These are phyloP conservation scores for Polygonum maritimum DNA, from an alignment of 148 eudicot genomes.

Conservation along the genomic window DNA sequence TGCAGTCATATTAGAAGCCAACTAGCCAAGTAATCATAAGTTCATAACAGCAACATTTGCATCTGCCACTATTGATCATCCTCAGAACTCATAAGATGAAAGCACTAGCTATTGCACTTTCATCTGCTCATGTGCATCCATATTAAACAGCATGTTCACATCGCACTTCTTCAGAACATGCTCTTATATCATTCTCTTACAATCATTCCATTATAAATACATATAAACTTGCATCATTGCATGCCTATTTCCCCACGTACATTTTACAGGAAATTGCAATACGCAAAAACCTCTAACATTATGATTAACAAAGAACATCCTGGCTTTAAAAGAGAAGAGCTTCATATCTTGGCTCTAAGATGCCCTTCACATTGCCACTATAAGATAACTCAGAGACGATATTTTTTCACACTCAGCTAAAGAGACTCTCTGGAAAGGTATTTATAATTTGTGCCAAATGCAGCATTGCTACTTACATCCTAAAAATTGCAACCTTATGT, in stretches of 20 bases:
- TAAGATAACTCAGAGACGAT: not conserved
- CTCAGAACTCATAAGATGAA: not conserved
- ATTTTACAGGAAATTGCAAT: not conserved
- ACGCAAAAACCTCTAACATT: not conserved
- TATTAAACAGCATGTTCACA: not conserved
- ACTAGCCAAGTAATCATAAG: not conserved
- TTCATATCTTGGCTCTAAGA: not conserved
- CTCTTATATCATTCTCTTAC: not conserved
- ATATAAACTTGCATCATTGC: not conserved
- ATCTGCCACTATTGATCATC: not conserved
- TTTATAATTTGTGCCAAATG: not conserved
- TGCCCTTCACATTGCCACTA: not conserved
- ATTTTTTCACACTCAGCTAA: not conserved
- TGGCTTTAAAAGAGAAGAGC: not conserved
- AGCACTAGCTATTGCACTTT: not conserved
- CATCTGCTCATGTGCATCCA: not conserved
- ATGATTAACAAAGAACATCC: not conserved
- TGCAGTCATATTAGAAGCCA: not conserved
- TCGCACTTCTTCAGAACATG: not conserved
- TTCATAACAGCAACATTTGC: not conserved
- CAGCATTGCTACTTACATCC: not conserved
- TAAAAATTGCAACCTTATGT: not conserved
- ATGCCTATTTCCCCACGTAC: not conserved
- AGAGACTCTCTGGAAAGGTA: not conserved
- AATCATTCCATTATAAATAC: not conserved